Conservation (phyloP, 2,329 filamentous ascomycete species). For the Apiospora phragmitis region DNA sequence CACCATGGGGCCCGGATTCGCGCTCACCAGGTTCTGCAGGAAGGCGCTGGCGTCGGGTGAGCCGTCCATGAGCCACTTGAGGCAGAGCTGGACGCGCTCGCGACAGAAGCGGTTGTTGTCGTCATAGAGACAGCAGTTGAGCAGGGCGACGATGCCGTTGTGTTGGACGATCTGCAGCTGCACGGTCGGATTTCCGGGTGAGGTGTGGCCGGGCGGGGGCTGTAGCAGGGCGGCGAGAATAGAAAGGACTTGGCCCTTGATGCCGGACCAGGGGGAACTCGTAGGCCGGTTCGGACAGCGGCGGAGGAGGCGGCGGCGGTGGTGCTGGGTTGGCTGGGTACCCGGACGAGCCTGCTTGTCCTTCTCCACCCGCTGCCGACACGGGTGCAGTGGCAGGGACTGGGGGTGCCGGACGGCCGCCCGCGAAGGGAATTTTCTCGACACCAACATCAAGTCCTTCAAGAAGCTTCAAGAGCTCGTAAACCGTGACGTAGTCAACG, state of each 20-base stretch:
- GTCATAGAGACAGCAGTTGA: constrained; percentile 89
- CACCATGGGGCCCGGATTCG: constrained; percentile 24
- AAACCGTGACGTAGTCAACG: constrained; percentile 88
- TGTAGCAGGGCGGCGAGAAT: constrained; percentile 88
- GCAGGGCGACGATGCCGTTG: constrained; percentile 81
- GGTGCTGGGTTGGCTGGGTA: constrained; percentile 36
- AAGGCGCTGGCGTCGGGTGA: constrained; percentile 73
- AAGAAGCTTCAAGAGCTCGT: constrained; percentile 83
- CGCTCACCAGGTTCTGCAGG: constrained; percentile 61
- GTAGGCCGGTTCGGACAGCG: constrained; percentile 63
- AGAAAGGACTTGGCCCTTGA: constrained; percentile 90
- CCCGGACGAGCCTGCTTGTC: constrained; percentile 25
- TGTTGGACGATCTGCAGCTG: constrained; percentile 85
- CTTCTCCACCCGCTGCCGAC: constrained; percentile 19
- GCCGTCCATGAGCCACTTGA: constrained; percentile 80
- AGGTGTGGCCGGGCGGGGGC: constrained; percentile 65
- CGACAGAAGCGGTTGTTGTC: constrained; percentile 93
- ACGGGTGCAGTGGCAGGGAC: constrained; percentile 34
- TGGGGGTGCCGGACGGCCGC: constrained; percentile 34
- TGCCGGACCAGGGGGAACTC: constrained; percentile 69
- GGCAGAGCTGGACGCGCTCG: constrained; percentile 83
- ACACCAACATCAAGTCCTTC: constrained; percentile 87
- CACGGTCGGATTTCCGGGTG: constrained; percentile 69
- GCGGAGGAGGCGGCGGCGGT: constrained; percentile 45
- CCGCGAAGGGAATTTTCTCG: constrained; percentile 73